Evolutionary conservation across 2,329 filamentous ascomycete genomes (phyloP).

Genomic region (Allantophomopsis lycopodina): DNA sequence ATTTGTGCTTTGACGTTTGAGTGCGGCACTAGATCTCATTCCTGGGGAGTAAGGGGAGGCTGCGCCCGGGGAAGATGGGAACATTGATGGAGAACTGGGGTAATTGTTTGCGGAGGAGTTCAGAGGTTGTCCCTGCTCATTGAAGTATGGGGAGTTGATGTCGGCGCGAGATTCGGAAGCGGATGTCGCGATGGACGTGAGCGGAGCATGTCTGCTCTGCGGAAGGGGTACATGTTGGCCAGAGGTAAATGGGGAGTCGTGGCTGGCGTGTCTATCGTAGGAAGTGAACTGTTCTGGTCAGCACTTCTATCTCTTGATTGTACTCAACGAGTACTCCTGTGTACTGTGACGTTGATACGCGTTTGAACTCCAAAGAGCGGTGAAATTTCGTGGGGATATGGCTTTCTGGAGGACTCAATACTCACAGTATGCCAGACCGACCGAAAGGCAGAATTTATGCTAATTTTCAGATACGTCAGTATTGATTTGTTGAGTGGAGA

Average conservation of each 20-base stretch:
- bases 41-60: constrained; percentile 78
- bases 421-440: constrained; percentile 75
- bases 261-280: constrained; percentile 54
- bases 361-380: too few species aligned
- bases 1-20: constrained; percentile 44
- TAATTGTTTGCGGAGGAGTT: constrained; percentile 39
- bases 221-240: constrained; percentile 82
- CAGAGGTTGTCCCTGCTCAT: constrained; percentile 48
- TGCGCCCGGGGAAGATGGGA: constrained; percentile 39
- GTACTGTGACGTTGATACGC: too few species aligned
- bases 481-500: constrained; percentile 6
- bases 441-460: constrained; percentile 61
- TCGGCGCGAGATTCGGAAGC: constrained; percentile 82
- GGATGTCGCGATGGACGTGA: constrained; percentile 76
- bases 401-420: too few species aligned
- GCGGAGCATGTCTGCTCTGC: constrained; percentile 65
- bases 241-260: constrained; percentile 85
- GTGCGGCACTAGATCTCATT: constrained; percentile 64
- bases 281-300: constrained; percentile 1
- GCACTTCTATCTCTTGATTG: too few species aligned
- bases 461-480: constrained; percentile 17
- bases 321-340: too few species aligned
- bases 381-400: too few species aligned
- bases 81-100: constrained; percentile 20
- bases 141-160: constrained; percentile 63